Percentiles rank a stretch among this genome's conserved stretches.
Conservation (phyloP, 2,329 filamentous ascomycete species). For the Fusarium solani-melongenae region DNA sequence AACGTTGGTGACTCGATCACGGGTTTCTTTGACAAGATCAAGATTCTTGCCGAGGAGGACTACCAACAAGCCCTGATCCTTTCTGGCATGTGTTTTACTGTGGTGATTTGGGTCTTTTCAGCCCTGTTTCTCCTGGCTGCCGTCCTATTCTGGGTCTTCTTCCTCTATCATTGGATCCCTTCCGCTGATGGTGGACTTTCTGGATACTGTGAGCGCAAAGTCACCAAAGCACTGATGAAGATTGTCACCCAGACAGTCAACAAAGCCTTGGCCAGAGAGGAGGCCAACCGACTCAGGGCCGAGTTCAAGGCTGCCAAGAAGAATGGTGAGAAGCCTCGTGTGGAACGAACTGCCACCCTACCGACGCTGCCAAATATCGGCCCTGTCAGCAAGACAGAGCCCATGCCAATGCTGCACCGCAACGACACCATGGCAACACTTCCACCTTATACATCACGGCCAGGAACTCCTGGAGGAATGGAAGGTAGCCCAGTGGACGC, state of each 20-base stretch:
- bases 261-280: conserved; percentile 85
- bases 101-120: conserved; percentile 89
- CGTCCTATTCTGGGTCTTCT: conserved; percentile 83
- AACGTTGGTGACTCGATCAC: conserved; percentile 72
- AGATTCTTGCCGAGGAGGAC: conserved; percentile 76
- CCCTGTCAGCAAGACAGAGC: conserved; percentile 56
- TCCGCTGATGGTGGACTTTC: conserved; percentile 81
- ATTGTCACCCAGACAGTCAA: conserved; percentile 91
- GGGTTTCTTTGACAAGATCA: conserved; percentile 87
- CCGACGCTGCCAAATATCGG: conserved; percentile 65
- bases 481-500: conserved; percentile 66
- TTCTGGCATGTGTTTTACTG: conserved; percentile 90
- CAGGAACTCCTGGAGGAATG: conserved; percentile 63
- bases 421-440: conserved; percentile 71
- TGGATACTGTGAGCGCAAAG: conserved; percentile 90
- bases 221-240: conserved; percentile 84
- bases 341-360: conserved; percentile 73
- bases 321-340: conserved; percentile 60
- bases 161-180: conserved; percentile 93
- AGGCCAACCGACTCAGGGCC: conserved; percentile 66
- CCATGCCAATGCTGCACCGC: conserved; percentile 68
- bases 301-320: conserved; percentile 64
- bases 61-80: conserved; percentile 85
- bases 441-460: conserved; percentile 70
- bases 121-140: conserved; percentile 80